These are phyloP conservation scores for Cyclotella choctawhatcheeana DNA, from an alignment of 108 stramenopile species.

Conservation along the genomic window DNA sequence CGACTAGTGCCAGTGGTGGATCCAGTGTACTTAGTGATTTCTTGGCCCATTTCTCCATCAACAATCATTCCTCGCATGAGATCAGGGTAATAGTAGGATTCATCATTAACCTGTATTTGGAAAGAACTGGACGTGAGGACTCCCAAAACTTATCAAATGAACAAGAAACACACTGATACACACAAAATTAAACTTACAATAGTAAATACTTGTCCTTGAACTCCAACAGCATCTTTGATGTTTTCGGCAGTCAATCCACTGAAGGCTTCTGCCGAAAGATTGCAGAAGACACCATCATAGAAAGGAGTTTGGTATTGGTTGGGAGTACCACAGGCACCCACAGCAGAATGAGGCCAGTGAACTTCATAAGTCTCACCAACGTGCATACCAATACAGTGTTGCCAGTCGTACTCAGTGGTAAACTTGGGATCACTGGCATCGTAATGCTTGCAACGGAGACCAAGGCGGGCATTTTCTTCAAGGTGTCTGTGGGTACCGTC, in stretches of 20 bases:
- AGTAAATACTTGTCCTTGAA: conserved; percentile 55
- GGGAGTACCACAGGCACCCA: conserved; percentile 49
- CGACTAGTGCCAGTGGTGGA: conserved; percentile 65
- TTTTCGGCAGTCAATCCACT: conserved; percentile 1
- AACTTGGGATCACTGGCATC: conserved; percentile 32
- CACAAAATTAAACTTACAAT: too few relatives aligned
- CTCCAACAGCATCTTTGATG: conserved; percentile 35
- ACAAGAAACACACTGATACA: too few relatives aligned
- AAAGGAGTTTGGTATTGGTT: conserved; percentile 60
- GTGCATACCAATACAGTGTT: conserved; percentile 51
- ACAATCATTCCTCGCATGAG: conserved; percentile 51
- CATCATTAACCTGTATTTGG: too few relatives aligned
- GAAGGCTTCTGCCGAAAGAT: conserved; percentile 20
- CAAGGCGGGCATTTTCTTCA: conserved; percentile 23
- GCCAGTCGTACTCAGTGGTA: conserved; percentile 42
- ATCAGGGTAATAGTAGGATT: conserved; percentile 55
- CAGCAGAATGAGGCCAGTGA: conserved; percentile 58
- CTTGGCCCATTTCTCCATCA: conserved; percentile 26
- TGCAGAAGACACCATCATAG: conserved; percentile 62
- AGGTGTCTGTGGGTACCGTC: conserved; percentile 45
- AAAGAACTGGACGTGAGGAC: too few relatives aligned
- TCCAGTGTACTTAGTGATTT: conserved; percentile 69
- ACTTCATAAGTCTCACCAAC: conserved; percentile 60
- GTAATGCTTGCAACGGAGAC: conserved; percentile 47
- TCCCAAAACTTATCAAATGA: too few relatives aligned